Evolutionary conservation across 1,139 yeast species (phyloP).

Genomic region (Kodamaea sp.): DNA sequence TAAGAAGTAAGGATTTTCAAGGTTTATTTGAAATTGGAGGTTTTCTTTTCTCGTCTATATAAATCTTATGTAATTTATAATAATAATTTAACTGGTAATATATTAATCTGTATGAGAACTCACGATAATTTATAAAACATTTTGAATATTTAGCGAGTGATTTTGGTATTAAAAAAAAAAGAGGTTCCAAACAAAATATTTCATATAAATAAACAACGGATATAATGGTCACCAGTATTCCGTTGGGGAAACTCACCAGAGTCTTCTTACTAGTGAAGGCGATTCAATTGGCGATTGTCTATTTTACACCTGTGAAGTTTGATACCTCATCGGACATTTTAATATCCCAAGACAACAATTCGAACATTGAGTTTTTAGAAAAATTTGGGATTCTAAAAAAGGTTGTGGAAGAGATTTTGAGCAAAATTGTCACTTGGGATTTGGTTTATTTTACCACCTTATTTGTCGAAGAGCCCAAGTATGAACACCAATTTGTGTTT

Average conservation of each 20-base stretch:
- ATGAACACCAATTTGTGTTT: constrained; percentile 90
- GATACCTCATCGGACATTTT: constrained; percentile 40
- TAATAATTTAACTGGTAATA: background rate
- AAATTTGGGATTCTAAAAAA: constrained; percentile 1
- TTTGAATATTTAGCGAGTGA: too few species aligned
- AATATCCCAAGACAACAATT: constrained; percentile 8
- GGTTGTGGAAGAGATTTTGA: constrained; percentile 21
- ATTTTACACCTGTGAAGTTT: constrained; percentile 33
- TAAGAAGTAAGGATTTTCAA: constrained; percentile 30
- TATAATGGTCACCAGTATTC: too few species aligned
- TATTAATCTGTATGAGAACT: background rate
- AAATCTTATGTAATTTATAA: background rate
- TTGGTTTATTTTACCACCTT: constrained; percentile 68
- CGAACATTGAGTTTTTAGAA: constrained; percentile 7
- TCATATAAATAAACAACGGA: too few species aligned
- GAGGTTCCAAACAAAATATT: too few species aligned
- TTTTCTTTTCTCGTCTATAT: background rate
- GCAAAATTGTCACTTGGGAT: constrained; percentile 77
- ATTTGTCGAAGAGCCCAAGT: constrained; percentile 48
- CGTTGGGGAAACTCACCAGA: constrained; percentile 11
- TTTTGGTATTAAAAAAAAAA: too few species aligned
- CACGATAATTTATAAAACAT: background rate
- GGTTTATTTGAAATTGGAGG: background rate
- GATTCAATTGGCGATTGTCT: constrained; percentile 29
- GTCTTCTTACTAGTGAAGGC: constrained; percentile 26